phyloP scores from a whole-genome alignment of 768 basidiomycete species.

The Hygrocybe coccinea region DNA sequence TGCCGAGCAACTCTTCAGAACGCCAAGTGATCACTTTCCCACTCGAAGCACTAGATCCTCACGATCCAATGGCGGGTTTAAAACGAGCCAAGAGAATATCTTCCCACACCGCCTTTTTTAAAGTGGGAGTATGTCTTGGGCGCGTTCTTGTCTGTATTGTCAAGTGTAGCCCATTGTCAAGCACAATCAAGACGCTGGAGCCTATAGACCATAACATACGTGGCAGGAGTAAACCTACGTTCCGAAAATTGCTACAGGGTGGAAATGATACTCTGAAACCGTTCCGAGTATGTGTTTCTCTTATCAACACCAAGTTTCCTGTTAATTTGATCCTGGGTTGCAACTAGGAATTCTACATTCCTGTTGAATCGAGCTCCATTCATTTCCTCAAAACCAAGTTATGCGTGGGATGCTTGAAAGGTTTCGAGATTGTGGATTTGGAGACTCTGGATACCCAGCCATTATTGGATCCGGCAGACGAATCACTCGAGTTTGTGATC shows the following conservation, averaged over 20 bases:
- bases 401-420: constrained; percentile 94
- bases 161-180: constrained; percentile 90
- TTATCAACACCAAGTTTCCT: background rate
- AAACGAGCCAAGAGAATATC: constrained; percentile 95
- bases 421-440: constrained; percentile 97
- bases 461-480: constrained; percentile 87
- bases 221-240: constrained; percentile 81
- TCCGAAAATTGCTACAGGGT: constrained; percentile 89
- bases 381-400: constrained; percentile 97
- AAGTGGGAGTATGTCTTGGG: constrained; percentile 88
- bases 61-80: constrained; percentile 84
- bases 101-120: constrained; percentile 96
- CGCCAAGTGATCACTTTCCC: constrained; percentile 96
- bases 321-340: background rate
- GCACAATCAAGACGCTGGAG: constrained; percentile 95
- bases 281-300: constrained; percentile 61
- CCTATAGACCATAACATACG: constrained; percentile 87
- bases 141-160: constrained; percentile 93
- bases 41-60: constrained; percentile 83
- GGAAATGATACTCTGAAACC: constrained; percentile 89
- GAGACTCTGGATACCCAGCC: constrained; percentile 97
- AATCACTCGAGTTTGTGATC: constrained; percentile 87
- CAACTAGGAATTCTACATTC: constrained; percentile 95
- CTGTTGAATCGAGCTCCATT: constrained; percentile 92
- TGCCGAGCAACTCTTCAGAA: constrained; percentile 44